Evolutionary conservation across 1,284 basidiomycete genomes (phyloP).

Genomic region (Bjerkandera adusta): DNA sequence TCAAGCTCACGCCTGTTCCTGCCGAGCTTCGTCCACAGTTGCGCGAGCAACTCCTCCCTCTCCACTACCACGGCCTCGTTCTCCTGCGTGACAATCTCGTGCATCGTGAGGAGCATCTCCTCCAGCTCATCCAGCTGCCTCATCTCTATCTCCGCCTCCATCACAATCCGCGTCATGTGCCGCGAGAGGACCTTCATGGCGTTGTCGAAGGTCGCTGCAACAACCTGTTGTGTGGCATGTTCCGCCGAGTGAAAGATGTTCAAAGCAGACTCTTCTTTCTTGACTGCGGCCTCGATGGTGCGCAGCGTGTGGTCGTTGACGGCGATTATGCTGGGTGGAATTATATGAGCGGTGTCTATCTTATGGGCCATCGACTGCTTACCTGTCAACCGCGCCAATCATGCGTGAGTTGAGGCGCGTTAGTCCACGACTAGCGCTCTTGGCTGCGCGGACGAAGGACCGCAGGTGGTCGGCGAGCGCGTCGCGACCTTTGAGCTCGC

Average conservation of each 20-base stretch:
- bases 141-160: conserved; percentile 59
- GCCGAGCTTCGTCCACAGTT: conserved; percentile 67
- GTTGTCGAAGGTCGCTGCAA: conserved; percentile 51
- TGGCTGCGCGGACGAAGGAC: conserved; percentile 58
- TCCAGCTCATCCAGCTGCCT: conserved; percentile 59
- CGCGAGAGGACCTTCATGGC: conserved; percentile 58
- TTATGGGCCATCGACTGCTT: too few relatives aligned
- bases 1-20: conserved; percentile 49
- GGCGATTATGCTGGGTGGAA: conserved; percentile 66
- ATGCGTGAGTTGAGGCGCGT: conserved; percentile 60
- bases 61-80: conserved; percentile 42
- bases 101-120: conserved; percentile 49
- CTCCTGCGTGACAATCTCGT: conserved; percentile 59
- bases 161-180: conserved; percentile 51
- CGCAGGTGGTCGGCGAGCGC: conserved; percentile 46
- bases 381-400: conserved; percentile 69
- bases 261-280: conserved; percentile 37
- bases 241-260: conserved; percentile 40
- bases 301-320: conserved; percentile 66
- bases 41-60: conserved; percentile 52
- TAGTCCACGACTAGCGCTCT: conserved; percentile 52
- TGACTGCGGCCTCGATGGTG: conserved; percentile 45
- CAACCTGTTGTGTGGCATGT: conserved; percentile 39
- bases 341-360: too few relatives aligned
- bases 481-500: conserved; percentile 56